Evolutionary conservation across 106 monocot species (phyloP).

Genomic region (Acorus calamus): DNA sequence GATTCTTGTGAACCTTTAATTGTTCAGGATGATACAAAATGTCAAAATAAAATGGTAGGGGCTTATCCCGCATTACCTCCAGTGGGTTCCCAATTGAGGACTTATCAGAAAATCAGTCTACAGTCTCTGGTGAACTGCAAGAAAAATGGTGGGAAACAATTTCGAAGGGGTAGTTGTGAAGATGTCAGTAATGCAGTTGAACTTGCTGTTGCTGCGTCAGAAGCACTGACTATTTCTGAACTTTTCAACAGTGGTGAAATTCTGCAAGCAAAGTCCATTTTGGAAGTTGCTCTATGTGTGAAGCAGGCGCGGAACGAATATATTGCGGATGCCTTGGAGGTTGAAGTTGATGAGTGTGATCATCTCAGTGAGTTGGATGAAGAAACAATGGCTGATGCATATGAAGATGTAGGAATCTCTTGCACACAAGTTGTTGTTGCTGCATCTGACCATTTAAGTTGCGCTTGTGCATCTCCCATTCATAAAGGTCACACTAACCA

Average conservation of each 20-base stretch:
- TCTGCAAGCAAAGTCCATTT: conserved; percentile 24
- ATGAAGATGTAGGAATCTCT: conserved; percentile 56
- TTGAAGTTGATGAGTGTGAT: conserved; percentile 33
- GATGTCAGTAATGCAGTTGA: conserved; percentile 44
- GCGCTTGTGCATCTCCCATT: not conserved
- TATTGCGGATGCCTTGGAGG: conserved; percentile 13
- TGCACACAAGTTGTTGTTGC: conserved; percentile 17
- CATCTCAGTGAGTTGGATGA: conserved; percentile 59
- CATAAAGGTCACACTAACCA: not conserved
- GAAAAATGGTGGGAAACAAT: not conserved
- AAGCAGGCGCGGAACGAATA: conserved; percentile 41
- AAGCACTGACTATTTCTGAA: conserved; percentile 74
- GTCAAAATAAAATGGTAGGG: conserved; percentile 14
- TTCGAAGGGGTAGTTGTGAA: not conserved
- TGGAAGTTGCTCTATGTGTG: conserved; percentile 55
- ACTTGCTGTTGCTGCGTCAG: conserved; percentile 77
- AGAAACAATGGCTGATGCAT: conserved; percentile 44
- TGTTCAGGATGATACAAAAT: not conserved
- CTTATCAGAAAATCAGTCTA: not conserved
- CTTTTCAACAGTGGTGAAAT: conserved; percentile 21
- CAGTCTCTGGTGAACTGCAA: conserved; percentile 6
- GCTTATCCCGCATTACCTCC: conserved; percentile 1
- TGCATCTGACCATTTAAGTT: conserved; percentile 5
- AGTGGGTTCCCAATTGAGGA: not conserved
- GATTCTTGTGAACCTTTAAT: conserved; percentile 11